Conservation (phyloP, 768 basidiomycete genomes). For the Favolaschia claudopus region DNA sequence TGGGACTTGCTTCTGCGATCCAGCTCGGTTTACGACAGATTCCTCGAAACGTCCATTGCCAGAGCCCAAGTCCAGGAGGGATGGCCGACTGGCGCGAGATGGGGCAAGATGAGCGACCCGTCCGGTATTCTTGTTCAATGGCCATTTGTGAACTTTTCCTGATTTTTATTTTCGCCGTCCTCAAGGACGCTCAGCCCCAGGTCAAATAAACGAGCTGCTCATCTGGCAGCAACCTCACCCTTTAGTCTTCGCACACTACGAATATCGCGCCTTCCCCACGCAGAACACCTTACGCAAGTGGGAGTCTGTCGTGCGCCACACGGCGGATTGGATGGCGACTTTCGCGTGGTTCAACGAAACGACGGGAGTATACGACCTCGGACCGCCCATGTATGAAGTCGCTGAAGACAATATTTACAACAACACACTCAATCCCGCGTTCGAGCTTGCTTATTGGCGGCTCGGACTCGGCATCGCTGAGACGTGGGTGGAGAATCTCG, state of each 20-base stretch:
- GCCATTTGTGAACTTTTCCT: too few species aligned
- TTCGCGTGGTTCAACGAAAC: slow-evolving; percentile 61
- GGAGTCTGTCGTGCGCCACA: slow-evolving; percentile 56
- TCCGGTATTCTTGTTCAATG: too few species aligned
- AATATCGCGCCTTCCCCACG: slow-evolving; percentile 55
- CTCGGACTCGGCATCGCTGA: slow-evolving; percentile 57
- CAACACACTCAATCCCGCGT: slow-evolving; percentile 61
- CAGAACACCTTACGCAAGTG: slow-evolving; percentile 55
- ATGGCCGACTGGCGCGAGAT: slow-evolving; percentile 62
- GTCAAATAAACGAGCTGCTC: slow-evolving; percentile 67
- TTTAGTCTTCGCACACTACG: slow-evolving; percentile 63
- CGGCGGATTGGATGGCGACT: slow-evolving; percentile 67
- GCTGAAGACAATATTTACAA: slow-evolving; percentile 65
- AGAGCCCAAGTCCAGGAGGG: slow-evolving; percentile 62
- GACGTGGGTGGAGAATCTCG: slow-evolving; percentile 54
- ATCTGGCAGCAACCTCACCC: slow-evolving; percentile 72
- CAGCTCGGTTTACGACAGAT: slow-evolving; percentile 51
- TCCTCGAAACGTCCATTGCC: slow-evolving; percentile 52
- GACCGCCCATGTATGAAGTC: slow-evolving; percentile 64
- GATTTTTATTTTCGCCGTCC: too few species aligned
- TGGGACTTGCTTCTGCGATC: slow-evolving; percentile 62
- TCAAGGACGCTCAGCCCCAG: slow-evolving; percentile 57
- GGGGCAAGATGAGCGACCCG: slow-evolving; percentile 72
- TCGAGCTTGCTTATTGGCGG: slow-evolving; percentile 67
- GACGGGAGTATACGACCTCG: slow-evolving; percentile 59